A percentile compares a stretch with the other conserved stretches of the same genome.
Evolutionary conservation across 2,329 filamentous ascomycete genomes (phyloP).

Genomic region (Neopestalotiopsis sp.): DNA sequence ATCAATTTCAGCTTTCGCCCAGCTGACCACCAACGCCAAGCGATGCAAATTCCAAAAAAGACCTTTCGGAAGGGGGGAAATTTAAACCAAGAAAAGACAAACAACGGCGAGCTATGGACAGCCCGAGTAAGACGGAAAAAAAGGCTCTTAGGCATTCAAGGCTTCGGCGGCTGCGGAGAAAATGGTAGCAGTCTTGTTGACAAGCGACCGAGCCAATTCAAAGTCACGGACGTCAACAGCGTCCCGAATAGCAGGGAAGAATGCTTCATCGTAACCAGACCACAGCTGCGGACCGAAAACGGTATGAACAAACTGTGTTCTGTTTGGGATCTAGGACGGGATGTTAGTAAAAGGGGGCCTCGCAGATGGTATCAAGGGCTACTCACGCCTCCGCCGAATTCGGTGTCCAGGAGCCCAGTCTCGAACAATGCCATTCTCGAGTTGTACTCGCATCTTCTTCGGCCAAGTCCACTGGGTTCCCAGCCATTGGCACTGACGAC

Average conservation of each 20-base stretch:
- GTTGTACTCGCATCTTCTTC: conserved; percentile 78
- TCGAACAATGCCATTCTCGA: conserved; percentile 81
- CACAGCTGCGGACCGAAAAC: conserved; percentile 84
- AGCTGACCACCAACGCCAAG: conserved; percentile 15
- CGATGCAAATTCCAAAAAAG: conserved; percentile 11
- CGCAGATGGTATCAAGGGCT: not conserved
- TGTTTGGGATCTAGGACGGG: conserved; percentile 71
- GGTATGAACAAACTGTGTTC: conserved; percentile 93
- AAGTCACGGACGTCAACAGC: conserved; percentile 75
- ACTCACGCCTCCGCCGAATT: conserved; percentile 75
- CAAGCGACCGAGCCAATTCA: conserved; percentile 67
- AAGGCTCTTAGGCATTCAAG: not conserved
- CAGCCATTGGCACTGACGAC: conserved; percentile 76
- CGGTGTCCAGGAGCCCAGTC: conserved; percentile 78
- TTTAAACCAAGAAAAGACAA: conserved; percentile 5
- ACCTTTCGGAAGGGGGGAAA: not conserved
- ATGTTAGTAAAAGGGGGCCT: conserved; percentile 22
- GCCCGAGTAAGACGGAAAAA: no score
- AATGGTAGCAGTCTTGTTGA: conserved; percentile 74
- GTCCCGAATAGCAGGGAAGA: conserved; percentile 86
- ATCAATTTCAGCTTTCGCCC: not conserved
- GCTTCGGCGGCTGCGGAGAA: conserved; percentile 63
- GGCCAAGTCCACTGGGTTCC: conserved; percentile 72
- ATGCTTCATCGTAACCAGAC: conserved; percentile 69
- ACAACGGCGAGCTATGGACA: not conserved